phyloP scores from a whole-genome alignment of 2,329 filamentous ascomycete genomes.

The Pyricularia grisea region DNA sequence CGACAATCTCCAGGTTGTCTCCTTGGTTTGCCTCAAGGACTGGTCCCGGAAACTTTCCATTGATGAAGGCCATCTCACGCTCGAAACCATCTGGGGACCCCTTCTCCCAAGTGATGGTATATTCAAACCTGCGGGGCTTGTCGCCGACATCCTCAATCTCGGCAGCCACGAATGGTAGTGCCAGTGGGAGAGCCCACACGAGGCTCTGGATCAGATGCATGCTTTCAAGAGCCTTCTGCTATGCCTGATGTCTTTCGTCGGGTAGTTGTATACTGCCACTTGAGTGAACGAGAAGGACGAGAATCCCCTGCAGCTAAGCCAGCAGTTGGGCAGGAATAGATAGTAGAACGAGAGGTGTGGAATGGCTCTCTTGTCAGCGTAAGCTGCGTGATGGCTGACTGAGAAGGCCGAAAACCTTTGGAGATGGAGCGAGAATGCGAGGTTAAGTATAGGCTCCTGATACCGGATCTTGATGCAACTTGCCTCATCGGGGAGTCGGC shows the following conservation, averaged over 20 bases:
- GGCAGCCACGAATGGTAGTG: neutral
- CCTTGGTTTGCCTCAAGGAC: slow-evolving; percentile 42
- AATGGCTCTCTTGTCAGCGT: neutral
- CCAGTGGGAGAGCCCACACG: slow-evolving; percentile 1
- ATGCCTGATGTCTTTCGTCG: neutral
- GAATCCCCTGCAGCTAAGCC: neutral
- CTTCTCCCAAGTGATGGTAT: slow-evolving; percentile 25
- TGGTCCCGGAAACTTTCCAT: slow-evolving; percentile 54
- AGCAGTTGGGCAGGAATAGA: neutral
- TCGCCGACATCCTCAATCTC: slow-evolving; percentile 4
- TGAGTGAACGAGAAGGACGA: neutral
- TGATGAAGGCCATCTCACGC: slow-evolving; percentile 40
- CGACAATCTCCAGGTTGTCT: slow-evolving; percentile 33
- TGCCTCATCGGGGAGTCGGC: neutral
- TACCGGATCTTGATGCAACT: neutral
- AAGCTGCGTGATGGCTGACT: neutral
- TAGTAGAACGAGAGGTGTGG: neutral
- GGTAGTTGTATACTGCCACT: neutral
- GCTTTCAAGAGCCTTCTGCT: neutral
- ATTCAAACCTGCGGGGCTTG: slow-evolving; percentile 13
- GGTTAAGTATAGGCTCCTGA: neutral
- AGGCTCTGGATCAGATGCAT: slow-evolving; percentile 1
- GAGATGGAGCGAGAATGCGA: neutral
- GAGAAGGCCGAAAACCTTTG: neutral
- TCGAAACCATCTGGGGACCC: slow-evolving; percentile 33